Percentiles rank a stretch among this genome's conserved stretches.
phyloP scores from a whole-genome alignment of 1,139 yeast species.

The Saccharomyces hybrid region DNA sequence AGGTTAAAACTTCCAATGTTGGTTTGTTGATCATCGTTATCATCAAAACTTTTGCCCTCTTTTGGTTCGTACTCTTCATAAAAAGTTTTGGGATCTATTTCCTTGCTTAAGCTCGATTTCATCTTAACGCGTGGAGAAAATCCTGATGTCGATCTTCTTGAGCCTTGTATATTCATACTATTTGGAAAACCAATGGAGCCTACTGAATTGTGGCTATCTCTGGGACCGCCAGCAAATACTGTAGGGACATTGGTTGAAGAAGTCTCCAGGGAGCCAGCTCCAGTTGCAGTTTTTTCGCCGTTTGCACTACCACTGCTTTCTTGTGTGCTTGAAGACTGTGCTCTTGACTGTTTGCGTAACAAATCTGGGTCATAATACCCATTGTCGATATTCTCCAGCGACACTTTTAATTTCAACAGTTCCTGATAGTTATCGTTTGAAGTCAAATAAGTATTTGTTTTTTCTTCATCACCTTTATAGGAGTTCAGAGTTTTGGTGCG shows the following conservation, averaged over 20 bases:
- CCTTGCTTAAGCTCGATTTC: conserved; percentile 24
- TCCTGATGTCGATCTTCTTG: conserved; percentile 7
- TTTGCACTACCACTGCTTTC: conserved; percentile 14
- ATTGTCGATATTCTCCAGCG: conserved; percentile 45
- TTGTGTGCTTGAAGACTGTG: conserved; percentile 16
- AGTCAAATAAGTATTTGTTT: conserved; percentile 36
- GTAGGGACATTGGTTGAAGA: conserved; percentile 12
- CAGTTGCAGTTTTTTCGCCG: conserved; percentile 1
- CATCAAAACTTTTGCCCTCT: not conserved
- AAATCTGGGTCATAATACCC: conserved; percentile 53
- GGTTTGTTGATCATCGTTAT: not conserved
- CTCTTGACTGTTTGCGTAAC: conserved; percentile 40
- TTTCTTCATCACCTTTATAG: conserved; percentile 17
- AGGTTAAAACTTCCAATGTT: not conserved
- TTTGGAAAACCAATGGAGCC: conserved; percentile 16
- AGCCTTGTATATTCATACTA: conserved; percentile 4
- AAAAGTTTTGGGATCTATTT: conserved; percentile 11
- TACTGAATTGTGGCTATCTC: conserved; percentile 22
- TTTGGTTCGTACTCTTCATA: conserved; percentile 1
- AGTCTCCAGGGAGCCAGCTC: conserved; percentile 6
- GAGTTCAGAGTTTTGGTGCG: conserved; percentile 16
- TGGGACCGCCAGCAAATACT: conserved; percentile 23
- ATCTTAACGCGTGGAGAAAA: conserved; percentile 13
- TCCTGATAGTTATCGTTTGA: conserved; percentile 18
- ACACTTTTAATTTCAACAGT: conserved; percentile 16